Conservation (phyloP, 73 alveolate genomes). For the Paramecium sexaurelia region DNA sequence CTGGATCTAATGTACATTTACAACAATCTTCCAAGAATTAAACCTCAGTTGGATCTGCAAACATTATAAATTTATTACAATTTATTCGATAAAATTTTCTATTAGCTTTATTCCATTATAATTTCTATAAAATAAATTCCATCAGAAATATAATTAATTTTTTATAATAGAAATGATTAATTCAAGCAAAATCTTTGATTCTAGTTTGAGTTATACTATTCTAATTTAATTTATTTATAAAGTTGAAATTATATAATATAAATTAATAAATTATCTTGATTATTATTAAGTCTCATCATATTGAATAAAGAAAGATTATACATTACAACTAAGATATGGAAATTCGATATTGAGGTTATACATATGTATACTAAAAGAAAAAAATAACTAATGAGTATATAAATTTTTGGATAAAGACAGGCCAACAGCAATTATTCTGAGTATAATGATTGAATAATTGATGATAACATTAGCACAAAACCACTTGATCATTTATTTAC, state of each 20-base stretch:
- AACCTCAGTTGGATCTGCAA: neutral
- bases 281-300: too few species aligned
- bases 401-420: neutral
- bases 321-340: too few species aligned
- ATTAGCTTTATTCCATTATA: too few species aligned
- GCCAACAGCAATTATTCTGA: conserved; percentile 1
- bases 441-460: conserved; percentile 3
- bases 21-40: neutral
- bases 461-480: neutral
- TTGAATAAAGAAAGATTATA: too few species aligned
- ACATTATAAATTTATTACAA: neutral
- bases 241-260: too few species aligned
- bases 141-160: too few species aligned
- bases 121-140: too few species aligned
- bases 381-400: neutral
- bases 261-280: too few species aligned
- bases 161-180: too few species aligned
- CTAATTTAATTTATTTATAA: too few species aligned
- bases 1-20: neutral
- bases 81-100: neutral
- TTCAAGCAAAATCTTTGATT: too few species aligned
- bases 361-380: neutral
- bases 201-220: too few species aligned
- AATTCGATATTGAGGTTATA: conserved; percentile 16
- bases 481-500: neutral